Evolutionary conservation across 2,329 filamentous ascomycete genomes (phyloP).

Genomic region (Torrubiellomyces zombiae): DNA sequence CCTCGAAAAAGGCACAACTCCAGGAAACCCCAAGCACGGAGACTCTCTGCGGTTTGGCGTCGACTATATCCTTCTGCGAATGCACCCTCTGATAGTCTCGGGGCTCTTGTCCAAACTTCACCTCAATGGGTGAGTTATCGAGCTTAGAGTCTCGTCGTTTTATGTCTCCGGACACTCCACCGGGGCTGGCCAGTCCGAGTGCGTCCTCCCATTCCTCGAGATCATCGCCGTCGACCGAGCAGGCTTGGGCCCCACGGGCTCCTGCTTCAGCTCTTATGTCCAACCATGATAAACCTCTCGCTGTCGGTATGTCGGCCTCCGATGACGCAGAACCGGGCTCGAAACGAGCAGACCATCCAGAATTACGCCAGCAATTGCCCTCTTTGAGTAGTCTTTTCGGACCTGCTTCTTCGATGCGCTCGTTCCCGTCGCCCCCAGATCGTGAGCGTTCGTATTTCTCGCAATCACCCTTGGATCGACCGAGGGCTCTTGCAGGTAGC

Average conservation of each 20-base stretch:
- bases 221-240: slow-evolving; percentile 25
- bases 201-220: slow-evolving; percentile 29
- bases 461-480: slow-evolving; percentile 30
- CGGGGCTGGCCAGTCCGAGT: slow-evolving; percentile 35
- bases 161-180: slow-evolving; percentile 35
- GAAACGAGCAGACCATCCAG: slow-evolving; percentile 16
- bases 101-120: slow-evolving; percentile 5
- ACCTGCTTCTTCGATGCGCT: slow-evolving; percentile 24
- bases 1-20: background rate
- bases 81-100: slow-evolving; percentile 2
- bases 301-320: slow-evolving; percentile 24
- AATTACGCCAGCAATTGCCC: slow-evolving; percentile 31
- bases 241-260: slow-evolving; percentile 23
- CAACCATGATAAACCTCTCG: slow-evolving; percentile 33
- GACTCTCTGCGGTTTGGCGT: background rate
- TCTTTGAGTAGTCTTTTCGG: slow-evolving; percentile 41
- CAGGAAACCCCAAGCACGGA: slow-evolving; percentile 1
- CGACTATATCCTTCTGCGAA: slow-evolving; percentile 3
- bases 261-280: slow-evolving; percentile 38
- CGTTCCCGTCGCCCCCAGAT: slow-evolving; percentile 30
- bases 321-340: slow-evolving; percentile 16
- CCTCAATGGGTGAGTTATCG: slow-evolving; percentile 40
- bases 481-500: slow-evolving; percentile 20
- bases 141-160: slow-evolving; percentile 32
- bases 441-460: slow-evolving; percentile 24